Base-by-base conservation (phyloP, 2,329 filamentous ascomycete species). In the Eutypella sp. region DNA sequence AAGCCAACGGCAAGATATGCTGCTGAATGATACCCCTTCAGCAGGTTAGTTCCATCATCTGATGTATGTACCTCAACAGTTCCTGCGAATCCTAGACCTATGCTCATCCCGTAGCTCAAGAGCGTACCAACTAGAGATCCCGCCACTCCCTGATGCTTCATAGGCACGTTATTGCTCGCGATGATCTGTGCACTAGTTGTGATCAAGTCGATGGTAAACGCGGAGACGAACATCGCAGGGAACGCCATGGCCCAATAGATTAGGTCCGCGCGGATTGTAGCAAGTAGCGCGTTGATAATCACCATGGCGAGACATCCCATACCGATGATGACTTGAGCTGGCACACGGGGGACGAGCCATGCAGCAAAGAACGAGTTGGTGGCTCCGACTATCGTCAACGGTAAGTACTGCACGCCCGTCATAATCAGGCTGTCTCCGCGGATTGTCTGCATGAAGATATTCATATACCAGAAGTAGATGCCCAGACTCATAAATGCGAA, bases 181-280 rank as follows among this genome's bases (percentile, higher is more conserved):
- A 29, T 29, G 7, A 29, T 29, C 25, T 29, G 25, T 13, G 25
- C 25, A 20, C 40, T 46, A 6, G 47, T 48, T 23, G 36, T 39
- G 23, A 48, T 48, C 5, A 53, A 39, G 16, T 53, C 51, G 18
- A 46, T 45, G 10, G 44, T 49, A 38, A 66, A 66, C 0, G 58
- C 48, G 20, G 62, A 58, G 3, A 67, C 46, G 3, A 68, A 48
- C n/a, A 63, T 56, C 3, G 63, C 64, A 0, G 63, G 64, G 40
- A 69, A 67, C 1, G 44, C 46, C 46, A 54, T 52, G 6, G 62
- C 58, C 65, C 65, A 69, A 47, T 67, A 68, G 2, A 50, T 60
- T 45, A 66, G 62, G 5, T 64, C 50, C 6, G 56, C 40, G 0
- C 63, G 62, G 24, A 68, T 57, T 7, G 65, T 66, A 10, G 63